phyloP scores from a whole-genome alignment of 768 basidiomycete genomes.

The Suillus occidentalis region DNA sequence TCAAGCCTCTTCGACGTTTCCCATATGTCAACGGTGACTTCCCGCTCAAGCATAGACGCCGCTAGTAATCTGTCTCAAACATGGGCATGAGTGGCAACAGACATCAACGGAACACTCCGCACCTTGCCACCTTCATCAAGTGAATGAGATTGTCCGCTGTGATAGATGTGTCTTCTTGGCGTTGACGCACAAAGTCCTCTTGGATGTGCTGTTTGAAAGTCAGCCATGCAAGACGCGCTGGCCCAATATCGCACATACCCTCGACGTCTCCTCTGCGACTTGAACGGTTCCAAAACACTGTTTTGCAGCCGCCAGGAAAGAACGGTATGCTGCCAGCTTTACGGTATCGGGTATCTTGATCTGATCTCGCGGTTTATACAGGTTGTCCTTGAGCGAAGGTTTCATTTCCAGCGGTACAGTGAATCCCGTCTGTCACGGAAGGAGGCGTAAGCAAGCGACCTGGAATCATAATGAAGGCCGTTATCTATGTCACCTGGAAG shows the following conservation, averaged over 20 bases:
- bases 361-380: conserved; percentile 51
- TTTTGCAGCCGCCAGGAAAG: conserved; percentile 61
- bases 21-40: conserved; percentile 63
- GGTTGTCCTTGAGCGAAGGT: conserved; percentile 19
- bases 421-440: conserved; percentile 52
- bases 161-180: conserved; percentile 37
- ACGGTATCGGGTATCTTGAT: conserved; percentile 48
- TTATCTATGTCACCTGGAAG: conserved; percentile 50
- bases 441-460: neutral
- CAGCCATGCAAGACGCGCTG: neutral
- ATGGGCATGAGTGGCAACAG: conserved; percentile 12
- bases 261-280: conserved; percentile 55
- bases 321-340: conserved; percentile 55
- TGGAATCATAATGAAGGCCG: neutral
- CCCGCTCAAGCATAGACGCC: conserved; percentile 54
- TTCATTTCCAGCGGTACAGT: conserved; percentile 47
- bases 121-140: conserved; percentile 73
- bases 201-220: conserved; percentile 58
- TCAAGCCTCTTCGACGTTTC: conserved; percentile 64
- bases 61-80: conserved; percentile 53
- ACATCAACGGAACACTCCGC: conserved; percentile 17
- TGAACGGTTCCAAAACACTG: conserved; percentile 44
- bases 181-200: conserved; percentile 62
- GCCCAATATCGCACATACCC: conserved; percentile 40
- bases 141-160: conserved; percentile 65